These are phyloP conservation scores for Dactylorhiza incarnata DNA, from an alignment of 106 monocot species.

Conservation along the genomic window DNA sequence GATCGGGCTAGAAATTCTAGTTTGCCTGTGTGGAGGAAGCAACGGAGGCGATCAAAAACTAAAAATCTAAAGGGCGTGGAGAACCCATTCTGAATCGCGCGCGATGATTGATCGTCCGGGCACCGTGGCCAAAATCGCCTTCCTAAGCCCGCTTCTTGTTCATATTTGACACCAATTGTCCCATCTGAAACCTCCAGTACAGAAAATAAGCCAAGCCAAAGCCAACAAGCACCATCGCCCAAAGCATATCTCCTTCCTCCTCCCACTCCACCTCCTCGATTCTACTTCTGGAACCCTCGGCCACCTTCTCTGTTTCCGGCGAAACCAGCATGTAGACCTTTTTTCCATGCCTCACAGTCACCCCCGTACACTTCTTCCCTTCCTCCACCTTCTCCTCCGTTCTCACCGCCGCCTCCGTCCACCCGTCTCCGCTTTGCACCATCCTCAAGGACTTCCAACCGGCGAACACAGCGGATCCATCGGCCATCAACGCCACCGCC, in stretches of 20 bases:
- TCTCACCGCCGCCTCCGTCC: conserved; percentile 35
- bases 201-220: conserved; percentile 59
- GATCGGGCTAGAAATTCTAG: too few species aligned
- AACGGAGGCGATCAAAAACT: too few species aligned
- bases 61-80: too few species aligned
- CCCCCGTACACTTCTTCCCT: conserved; percentile 13
- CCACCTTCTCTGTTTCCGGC: conserved; percentile 5
- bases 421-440: conserved; percentile 40
- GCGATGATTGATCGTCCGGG: too few species aligned
- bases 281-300: conserved; percentile 4
- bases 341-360: conserved; percentile 48
- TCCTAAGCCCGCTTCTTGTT: conserved; percentile 68
- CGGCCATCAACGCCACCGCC: conserved; percentile 27
- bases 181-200: conserved; percentile 95
- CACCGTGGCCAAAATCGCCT: too few species aligned
- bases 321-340: conserved; percentile 31
- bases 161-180: conserved; percentile 41
- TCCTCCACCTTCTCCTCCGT: conserved; percentile 30
- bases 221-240: conserved; percentile 51
- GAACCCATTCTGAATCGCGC: too few species aligned
- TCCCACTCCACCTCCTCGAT: conserved; percentile 82
- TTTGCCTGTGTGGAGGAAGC: too few species aligned
- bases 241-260: conserved; percentile 57
- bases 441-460: conserved; percentile 17
- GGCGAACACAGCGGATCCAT: conserved; percentile 39